Conservation (phyloP, 2,329 filamentous ascomycete species). For the Scedosporium minutisporum region DNA sequence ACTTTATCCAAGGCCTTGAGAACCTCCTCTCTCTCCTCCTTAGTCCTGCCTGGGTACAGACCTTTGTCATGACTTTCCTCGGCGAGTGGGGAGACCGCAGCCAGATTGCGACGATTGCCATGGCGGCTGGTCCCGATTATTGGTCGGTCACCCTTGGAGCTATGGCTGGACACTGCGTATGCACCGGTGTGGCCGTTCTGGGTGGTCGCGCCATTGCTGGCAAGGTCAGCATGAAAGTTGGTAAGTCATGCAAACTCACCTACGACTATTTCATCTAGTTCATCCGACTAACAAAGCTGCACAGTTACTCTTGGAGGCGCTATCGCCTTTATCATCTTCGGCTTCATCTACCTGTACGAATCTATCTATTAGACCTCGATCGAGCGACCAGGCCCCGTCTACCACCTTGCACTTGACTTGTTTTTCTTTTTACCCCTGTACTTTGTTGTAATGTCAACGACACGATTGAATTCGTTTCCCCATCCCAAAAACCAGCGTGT, state of each 20-base stretch:
- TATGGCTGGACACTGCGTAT: slow-evolving; percentile 75
- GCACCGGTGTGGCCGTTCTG: slow-evolving; percentile 83
- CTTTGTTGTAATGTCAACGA: slow-evolving; percentile 6
- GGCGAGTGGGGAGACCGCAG: slow-evolving; percentile 97
- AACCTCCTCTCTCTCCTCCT: slow-evolving; percentile 83
- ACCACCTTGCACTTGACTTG: not conserved
- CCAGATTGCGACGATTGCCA: slow-evolving; percentile 96
- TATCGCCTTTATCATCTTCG: slow-evolving; percentile 81
- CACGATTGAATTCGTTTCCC: not conserved
- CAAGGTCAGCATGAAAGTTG: slow-evolving; percentile 86
- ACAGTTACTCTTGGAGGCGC: slow-evolving; percentile 88
- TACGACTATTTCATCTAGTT: slow-evolving; percentile 12
- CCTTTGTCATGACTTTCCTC: slow-evolving; percentile 97
- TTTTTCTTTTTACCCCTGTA: not conserved
- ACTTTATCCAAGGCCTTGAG: slow-evolving; percentile 54
- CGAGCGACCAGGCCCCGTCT: not conserved
- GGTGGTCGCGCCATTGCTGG: slow-evolving; percentile 89
- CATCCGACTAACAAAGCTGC: slow-evolving; percentile 7
- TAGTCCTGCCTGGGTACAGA: slow-evolving; percentile 96
- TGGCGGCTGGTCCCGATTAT: slow-evolving; percentile 97
- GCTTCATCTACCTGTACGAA: slow-evolving; percentile 83
- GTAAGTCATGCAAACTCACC: slow-evolving; percentile 46
- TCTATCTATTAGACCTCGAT: slow-evolving; percentile 47
- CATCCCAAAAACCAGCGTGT: not conserved
- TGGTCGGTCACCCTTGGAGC: slow-evolving; percentile 97